Evolutionary conservation across 768 basidiomycete species (phyloP).

Genomic region (Lentinula guzmanii): DNA sequence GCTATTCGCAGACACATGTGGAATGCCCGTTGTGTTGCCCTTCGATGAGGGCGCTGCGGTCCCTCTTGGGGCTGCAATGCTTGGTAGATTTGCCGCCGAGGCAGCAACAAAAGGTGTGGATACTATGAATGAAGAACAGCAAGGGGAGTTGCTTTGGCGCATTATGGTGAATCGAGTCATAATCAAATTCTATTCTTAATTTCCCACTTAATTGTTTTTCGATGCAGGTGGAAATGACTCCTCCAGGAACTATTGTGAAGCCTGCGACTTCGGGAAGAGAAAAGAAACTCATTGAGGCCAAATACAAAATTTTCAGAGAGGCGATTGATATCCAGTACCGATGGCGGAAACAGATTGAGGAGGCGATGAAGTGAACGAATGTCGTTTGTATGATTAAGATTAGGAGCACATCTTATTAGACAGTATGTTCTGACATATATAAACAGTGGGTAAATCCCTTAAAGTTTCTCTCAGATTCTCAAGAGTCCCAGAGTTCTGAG

Average conservation of each 20-base stretch:
- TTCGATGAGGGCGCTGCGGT: slow-evolving; percentile 73
- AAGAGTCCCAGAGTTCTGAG: too few species aligned
- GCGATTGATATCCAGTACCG: slow-evolving; percentile 81
- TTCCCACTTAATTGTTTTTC: not conserved
- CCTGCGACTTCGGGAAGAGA: slow-evolving; percentile 60
- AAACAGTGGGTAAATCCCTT: too few species aligned
- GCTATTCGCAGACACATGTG: slow-evolving; percentile 81
- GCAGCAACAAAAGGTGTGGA: slow-evolving; percentile 24
- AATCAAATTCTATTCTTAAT: not conserved
- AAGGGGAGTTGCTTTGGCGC: slow-evolving; percentile 74
- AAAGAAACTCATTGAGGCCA: slow-evolving; percentile 76
- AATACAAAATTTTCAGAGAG: slow-evolving; percentile 92
- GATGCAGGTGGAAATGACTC: slow-evolving; percentile 84
- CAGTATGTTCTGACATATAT: not conserved
- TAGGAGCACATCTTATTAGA: not conserved
- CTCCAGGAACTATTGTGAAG: slow-evolving; percentile 62
- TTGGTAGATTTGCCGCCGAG: slow-evolving; percentile 81
- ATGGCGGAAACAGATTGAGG: slow-evolving; percentile 79
- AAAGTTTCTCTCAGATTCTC: not conserved
- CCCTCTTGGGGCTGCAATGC: slow-evolving; percentile 90
- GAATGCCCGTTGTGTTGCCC: slow-evolving; percentile 79
- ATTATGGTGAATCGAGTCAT: slow-evolving; percentile 62
- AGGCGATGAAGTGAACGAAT: slow-evolving; percentile 26
- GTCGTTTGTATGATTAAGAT: not conserved
- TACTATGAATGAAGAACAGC: slow-evolving; percentile 33